A percentile compares a stretch with the other conserved stretches of the same genome.
These are phyloP conservation scores for Globisporangium solare DNA, from an alignment of 352 stramenopile genomes.

Conservation along the genomic window DNA sequence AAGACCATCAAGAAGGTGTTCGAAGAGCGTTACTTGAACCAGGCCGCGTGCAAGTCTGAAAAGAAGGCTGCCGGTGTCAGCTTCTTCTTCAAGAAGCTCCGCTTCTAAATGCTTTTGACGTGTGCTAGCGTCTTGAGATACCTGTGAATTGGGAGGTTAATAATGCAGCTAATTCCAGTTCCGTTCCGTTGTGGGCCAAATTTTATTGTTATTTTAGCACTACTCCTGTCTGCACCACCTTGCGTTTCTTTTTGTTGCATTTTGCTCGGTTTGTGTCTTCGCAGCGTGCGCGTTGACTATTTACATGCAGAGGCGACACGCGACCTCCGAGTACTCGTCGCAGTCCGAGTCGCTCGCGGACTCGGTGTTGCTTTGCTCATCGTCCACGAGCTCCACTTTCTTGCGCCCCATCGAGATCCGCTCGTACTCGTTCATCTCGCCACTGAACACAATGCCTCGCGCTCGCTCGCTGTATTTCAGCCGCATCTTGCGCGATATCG, in stretches of 20 bases:
- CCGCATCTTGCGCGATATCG: conserved; percentile 48
- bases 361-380: conserved; percentile 22
- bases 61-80: conserved; percentile 97
- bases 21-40: conserved; percentile 96
- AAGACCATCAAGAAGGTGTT: conserved; percentile 99
- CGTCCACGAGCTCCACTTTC: conserved; percentile 28
- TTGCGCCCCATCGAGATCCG: conserved; percentile 32
- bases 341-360: conserved; percentile 23
- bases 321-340: not conserved
- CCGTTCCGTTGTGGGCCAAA: conserved; percentile 44
- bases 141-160: conserved; percentile 40
- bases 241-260: not conserved
- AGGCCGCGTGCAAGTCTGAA: conserved; percentile 94
- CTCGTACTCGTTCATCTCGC: conserved; percentile 28
- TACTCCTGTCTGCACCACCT: not conserved
- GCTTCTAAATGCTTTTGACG: conserved; percentile 91
- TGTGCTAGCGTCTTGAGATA: conserved; percentile 30
- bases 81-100: conserved; percentile 99
- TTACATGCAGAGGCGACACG: too few species aligned
- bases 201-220: conserved; percentile 2
- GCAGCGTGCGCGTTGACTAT: too few species aligned
- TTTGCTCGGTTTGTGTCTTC: not conserved
- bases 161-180: conserved; percentile 67
- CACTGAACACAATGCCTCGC: conserved; percentile 14
- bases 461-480: conserved; percentile 28